These are phyloP conservation scores for Gentiana dahurica DNA, from an alignment of 257 asterid species.

Conservation along the genomic window DNA sequence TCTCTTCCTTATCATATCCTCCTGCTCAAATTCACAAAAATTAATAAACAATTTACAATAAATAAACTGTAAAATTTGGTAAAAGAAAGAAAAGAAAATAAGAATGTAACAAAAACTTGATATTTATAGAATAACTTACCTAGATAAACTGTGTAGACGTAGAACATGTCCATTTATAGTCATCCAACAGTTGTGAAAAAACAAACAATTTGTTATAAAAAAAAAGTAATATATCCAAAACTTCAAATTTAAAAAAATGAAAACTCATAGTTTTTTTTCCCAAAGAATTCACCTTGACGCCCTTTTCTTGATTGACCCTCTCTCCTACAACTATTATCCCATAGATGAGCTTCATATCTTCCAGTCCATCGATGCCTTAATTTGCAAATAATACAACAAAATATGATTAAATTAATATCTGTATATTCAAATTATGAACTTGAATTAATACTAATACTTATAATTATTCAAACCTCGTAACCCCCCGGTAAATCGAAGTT, in stretches of 20 bases:
- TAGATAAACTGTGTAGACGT: constrained; percentile 54
- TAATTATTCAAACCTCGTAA: constrained; percentile 46
- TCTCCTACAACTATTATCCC: constrained; percentile 95
- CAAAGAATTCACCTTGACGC: constrained; percentile 56
- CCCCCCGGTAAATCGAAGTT: constrained; percentile 95
- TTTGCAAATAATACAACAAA: neutral
- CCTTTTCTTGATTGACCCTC: constrained; percentile 94
- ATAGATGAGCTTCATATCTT: constrained; percentile 86
- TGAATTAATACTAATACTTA: neutral
- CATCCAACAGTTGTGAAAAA: constrained; percentile 1
- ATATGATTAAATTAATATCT: neutral
- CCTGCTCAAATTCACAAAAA: constrained; percentile 24
- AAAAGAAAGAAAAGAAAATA: too few relatives aligned
- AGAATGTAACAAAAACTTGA: neutral
- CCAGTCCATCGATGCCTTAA: constrained; percentile 94
- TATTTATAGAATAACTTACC: constrained; percentile 30
- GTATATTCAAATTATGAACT: too few relatives aligned
- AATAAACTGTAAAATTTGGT: neutral
- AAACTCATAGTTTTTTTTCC: too few relatives aligned
- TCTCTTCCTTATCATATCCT: constrained; percentile 95
- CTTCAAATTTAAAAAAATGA: constrained; percentile 2
- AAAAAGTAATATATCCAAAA: neutral
- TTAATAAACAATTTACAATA: neutral
- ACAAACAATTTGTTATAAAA: too few relatives aligned
- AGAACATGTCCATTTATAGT: constrained; percentile 1